These are phyloP conservation scores for Puccinia triticina DNA, from an alignment of 1,284 basidiomycete species.

Conservation along the genomic window DNA sequence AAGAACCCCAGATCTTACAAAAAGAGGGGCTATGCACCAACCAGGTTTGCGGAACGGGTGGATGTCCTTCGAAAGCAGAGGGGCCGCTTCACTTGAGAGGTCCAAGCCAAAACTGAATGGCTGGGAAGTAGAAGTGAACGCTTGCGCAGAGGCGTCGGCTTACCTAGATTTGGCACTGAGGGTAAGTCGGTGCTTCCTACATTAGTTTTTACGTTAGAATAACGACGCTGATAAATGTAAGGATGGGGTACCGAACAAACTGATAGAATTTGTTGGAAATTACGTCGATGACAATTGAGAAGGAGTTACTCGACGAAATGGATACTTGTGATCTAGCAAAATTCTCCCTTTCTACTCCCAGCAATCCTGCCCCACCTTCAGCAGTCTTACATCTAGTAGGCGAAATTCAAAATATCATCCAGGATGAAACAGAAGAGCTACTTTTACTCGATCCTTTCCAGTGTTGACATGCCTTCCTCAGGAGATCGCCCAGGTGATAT, in stretches of 20 bases:
- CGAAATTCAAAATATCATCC: conserved; percentile 3
- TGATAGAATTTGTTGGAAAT: conserved; percentile 10
- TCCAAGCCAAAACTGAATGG: background rate
- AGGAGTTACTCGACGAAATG: background rate
- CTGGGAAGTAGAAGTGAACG: conserved; percentile 1
- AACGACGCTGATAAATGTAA: background rate
- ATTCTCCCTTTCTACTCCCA: background rate
- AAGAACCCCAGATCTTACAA: background rate
- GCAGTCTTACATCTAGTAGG: background rate
- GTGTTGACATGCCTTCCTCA: background rate
- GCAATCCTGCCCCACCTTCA: background rate
- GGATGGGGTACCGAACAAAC: background rate
- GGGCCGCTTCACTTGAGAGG: background rate
- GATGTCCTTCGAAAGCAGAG: background rate
- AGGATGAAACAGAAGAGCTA: conserved; percentile 22
- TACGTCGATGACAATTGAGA: conserved; percentile 4
- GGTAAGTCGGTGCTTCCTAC: background rate
- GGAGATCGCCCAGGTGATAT: background rate
- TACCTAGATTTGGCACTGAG: conserved; percentile 9
- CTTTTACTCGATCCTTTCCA: conserved; percentile 10
- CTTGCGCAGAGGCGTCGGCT: conserved; percentile 7
- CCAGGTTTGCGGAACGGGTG: background rate
- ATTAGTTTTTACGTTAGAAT: background rate
- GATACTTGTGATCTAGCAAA: conserved; percentile 7
- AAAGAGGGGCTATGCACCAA: background rate